Evolutionary conservation across 345 rosid genomes (phyloP).

Genomic region (Gossypium thurberi): DNA sequence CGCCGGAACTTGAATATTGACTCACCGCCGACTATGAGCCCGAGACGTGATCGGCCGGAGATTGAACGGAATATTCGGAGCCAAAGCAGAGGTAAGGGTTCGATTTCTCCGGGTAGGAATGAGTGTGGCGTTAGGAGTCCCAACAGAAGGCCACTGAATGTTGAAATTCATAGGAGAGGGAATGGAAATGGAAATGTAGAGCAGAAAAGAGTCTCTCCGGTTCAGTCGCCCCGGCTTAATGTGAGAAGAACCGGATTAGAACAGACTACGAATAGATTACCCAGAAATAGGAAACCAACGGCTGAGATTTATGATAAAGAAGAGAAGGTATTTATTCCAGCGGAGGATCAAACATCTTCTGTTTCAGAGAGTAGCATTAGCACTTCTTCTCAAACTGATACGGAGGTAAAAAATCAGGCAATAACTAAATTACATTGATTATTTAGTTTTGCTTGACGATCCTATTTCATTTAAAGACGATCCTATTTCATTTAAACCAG

Average conservation of each 20-base stretch:
- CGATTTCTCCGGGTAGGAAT: slow-evolving; percentile 34
- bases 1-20: slow-evolving; percentile 31
- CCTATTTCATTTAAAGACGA: background rate
- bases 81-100: slow-evolving; percentile 36
- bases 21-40: slow-evolving; percentile 31
- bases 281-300: slow-evolving; percentile 28
- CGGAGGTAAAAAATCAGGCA: slow-evolving; percentile 38
- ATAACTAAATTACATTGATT: background rate
- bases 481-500: background rate
- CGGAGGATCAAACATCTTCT: slow-evolving; percentile 50
- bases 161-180: slow-evolving; percentile 36
- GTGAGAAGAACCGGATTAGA: slow-evolving; percentile 29
- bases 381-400: slow-evolving; percentile 44
- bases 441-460: background rate
- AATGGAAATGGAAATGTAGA: slow-evolving; percentile 32
- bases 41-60: slow-evolving; percentile 36
- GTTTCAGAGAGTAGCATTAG: slow-evolving; percentile 50
- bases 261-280: slow-evolving; percentile 29
- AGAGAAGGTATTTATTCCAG: slow-evolving; percentile 21
- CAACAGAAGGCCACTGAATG: slow-evolving; percentile 32
- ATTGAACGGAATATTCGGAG: slow-evolving; percentile 26
- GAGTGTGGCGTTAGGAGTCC: slow-evolving; percentile 49
- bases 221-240: slow-evolving; percentile 37
- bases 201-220: slow-evolving; percentile 45
- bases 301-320: slow-evolving; percentile 27